These are phyloP conservation scores for Pythium brassicae DNA, from an alignment of 352 stramenopile species.

Conservation along the genomic window DNA sequence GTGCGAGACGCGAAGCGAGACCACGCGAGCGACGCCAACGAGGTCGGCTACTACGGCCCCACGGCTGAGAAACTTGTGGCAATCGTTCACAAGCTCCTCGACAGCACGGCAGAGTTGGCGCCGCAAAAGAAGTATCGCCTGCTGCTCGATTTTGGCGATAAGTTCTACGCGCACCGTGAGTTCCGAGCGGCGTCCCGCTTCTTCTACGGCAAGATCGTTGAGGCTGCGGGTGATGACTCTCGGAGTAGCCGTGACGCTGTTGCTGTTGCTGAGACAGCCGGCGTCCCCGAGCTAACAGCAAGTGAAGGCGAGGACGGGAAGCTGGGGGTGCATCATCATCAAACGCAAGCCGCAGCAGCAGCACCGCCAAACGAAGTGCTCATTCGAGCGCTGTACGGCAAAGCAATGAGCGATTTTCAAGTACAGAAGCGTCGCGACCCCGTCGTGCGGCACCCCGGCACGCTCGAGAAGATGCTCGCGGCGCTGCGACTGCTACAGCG, in stretches of 20 bases:
- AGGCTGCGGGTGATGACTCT: background rate
- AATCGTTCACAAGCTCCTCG: conserved; percentile 29
- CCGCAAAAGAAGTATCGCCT: conserved; percentile 30
- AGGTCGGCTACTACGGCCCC: conserved; percentile 40
- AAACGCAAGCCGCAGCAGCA: background rate
- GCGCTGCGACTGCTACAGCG: conserved; percentile 29
- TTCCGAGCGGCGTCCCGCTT: conserved; percentile 39
- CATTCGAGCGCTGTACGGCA: conserved; percentile 38
- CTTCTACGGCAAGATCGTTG: conserved; percentile 44
- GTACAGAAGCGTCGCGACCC: conserved; percentile 26
- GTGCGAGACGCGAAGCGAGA: conserved; percentile 20
- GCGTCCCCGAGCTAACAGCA: background rate
- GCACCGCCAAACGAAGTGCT: conserved; percentile 23
- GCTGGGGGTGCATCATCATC: background rate
- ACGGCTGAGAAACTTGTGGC: conserved; percentile 34
- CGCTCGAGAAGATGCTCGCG: conserved; percentile 40
- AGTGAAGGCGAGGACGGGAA: too few species aligned
- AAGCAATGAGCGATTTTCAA: conserved; percentile 39
- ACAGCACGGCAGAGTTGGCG: conserved; percentile 27
- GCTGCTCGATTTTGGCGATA: conserved; percentile 45
- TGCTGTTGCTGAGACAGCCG: background rate
- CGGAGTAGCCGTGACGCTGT: background rate
- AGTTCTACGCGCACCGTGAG: conserved; percentile 38
- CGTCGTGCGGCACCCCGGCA: conserved; percentile 39
- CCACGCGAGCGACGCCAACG: conserved; percentile 7